Percentiles rank a stretch among this genome's conserved stretches.
phyloP scores from a whole-genome alignment of 2,329 filamentous ascomycete genomes.

The Alternaria metachromatica region DNA sequence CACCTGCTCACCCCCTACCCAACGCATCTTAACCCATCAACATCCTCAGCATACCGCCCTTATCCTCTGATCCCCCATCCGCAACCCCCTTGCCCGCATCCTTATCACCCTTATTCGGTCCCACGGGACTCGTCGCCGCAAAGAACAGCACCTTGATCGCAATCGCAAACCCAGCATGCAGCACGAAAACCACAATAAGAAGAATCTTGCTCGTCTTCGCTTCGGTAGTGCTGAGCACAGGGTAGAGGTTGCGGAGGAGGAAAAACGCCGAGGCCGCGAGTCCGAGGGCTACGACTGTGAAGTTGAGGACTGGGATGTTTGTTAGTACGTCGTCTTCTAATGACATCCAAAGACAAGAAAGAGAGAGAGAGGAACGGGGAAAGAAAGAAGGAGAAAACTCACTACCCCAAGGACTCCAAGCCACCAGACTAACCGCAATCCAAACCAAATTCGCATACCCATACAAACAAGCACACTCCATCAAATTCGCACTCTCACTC shows the following conservation, averaged over 20 bases:
- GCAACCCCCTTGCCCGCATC: slow-evolving; percentile 16
- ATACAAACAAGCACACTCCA: slow-evolving; percentile 95
- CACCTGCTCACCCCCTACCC: no score
- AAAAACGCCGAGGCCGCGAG: slow-evolving; percentile 49
- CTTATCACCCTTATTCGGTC: slow-evolving; percentile 33
- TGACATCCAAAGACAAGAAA: no score
- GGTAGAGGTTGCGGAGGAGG: slow-evolving; percentile 57
- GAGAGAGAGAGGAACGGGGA: no score
- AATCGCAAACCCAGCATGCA: slow-evolving; percentile 89
- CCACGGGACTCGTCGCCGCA: slow-evolving; percentile 61
- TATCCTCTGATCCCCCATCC: background rate
- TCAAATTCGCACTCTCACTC: slow-evolving; percentile 86
- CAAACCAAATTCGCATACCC: slow-evolving; percentile 97
- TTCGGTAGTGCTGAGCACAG: slow-evolving; percentile 91
- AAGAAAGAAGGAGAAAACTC: slow-evolving; percentile 24
- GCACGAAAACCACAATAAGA: slow-evolving; percentile 78
- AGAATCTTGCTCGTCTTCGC: slow-evolving; percentile 88
- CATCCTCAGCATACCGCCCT: slow-evolving; percentile 19
- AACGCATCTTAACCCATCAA: slow-evolving; percentile 1
- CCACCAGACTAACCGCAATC: slow-evolving; percentile 92
- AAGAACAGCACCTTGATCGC: slow-evolving; percentile 98
- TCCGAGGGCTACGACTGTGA: slow-evolving; percentile 81
- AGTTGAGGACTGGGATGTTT: slow-evolving; percentile 72
- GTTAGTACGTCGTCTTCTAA: no score
- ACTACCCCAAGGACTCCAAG: slow-evolving; percentile 82